Evolutionary conservation across 2,329 filamentous ascomycete species (phyloP).

Genomic region (Beauveria caledonica): DNA sequence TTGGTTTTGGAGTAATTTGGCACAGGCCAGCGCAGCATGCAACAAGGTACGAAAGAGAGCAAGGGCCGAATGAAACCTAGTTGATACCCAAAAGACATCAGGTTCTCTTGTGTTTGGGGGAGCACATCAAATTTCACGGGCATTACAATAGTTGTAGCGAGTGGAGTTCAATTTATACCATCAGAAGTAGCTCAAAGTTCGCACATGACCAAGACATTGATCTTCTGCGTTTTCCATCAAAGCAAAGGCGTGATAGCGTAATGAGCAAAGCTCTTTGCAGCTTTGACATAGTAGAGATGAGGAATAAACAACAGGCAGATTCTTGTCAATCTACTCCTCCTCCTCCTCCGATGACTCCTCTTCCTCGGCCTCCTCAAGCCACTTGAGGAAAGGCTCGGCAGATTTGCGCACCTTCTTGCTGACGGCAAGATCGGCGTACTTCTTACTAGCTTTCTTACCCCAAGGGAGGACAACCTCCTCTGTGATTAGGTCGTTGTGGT

Average conservation of each 20-base stretch:
- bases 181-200: neutral
- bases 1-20: neutral
- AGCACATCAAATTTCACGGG: neutral
- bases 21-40: neutral
- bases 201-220: conserved; percentile 5
- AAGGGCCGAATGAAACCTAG: neutral
- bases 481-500: conserved; percentile 78
- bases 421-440: conserved; percentile 82
- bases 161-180: conserved; percentile 1
- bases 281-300: neutral
- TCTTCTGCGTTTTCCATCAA: conserved; percentile 6
- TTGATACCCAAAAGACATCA: neutral
- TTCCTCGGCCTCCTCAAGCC: conserved; percentile 82
- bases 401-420: conserved; percentile 96
- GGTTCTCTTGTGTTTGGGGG: too few species aligned
- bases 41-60: neutral
- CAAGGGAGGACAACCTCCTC: conserved; percentile 87
- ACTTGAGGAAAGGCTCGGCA: conserved; percentile 86
- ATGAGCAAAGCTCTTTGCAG: neutral
- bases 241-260: neutral
- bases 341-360: conserved; percentile 57
- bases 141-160: neutral
- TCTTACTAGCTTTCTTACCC: conserved; percentile 95
- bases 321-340: conserved; percentile 13
- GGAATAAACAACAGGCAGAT: neutral